These are phyloP conservation scores for Oryza australiensis DNA, from an alignment of 176 grass and related monocot species.

Conservation along the genomic window DNA sequence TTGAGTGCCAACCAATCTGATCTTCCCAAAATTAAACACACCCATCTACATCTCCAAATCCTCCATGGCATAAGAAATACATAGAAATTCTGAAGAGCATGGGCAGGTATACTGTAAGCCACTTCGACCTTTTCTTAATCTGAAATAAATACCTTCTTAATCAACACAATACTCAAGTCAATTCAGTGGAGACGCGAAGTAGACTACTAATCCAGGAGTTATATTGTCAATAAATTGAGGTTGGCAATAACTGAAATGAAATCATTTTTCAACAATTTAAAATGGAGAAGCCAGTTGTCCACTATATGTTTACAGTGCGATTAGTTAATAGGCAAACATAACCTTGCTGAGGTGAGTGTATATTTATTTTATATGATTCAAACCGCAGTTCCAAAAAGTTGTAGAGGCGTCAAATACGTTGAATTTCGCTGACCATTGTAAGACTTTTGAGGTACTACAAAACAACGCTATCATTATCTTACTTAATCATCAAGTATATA, in stretches of 20 bases:
- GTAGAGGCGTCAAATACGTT: not conserved
- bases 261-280: not conserved
- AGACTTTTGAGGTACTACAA: not conserved
- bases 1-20: slow-evolving; percentile 20
- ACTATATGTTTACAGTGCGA: too few species aligned
- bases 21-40: not conserved
- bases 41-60: not conserved
- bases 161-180: not conserved
- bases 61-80: not conserved
- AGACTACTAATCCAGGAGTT: not conserved
- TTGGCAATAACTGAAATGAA: not conserved
- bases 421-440: not conserved
- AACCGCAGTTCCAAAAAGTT: not conserved
- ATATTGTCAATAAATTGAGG: not conserved
- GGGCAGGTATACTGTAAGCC: not conserved
- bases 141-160: not conserved
- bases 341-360: not conserved
- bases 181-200: not conserved
- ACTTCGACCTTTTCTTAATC: not conserved
- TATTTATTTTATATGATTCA: not conserved
- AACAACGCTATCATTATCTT: not conserved
- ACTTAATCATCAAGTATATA: not conserved
- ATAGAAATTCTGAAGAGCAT: not conserved
- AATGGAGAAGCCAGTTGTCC: not conserved
- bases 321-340: not conserved